Base-by-base conservation (phyloP, 2,329 filamentous ascomycete species). In the Alternaria postmessia region DNA sequence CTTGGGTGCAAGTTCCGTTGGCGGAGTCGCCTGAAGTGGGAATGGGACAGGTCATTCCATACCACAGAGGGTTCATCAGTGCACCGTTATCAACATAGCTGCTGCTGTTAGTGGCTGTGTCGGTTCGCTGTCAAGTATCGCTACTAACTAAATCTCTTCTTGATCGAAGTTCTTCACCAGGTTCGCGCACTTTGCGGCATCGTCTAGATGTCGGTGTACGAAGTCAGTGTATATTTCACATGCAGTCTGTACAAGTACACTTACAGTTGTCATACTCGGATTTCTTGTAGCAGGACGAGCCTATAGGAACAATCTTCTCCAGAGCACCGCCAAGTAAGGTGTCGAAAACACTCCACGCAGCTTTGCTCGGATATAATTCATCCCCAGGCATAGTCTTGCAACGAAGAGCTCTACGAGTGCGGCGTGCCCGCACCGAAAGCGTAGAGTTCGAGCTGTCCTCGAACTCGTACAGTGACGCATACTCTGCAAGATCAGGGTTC, bases 391-490 rank as follows among this genome's bases (percentile, higher is more conserved):
- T 69, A 0, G 70, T 72, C 57, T 75, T 75, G 66, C 73, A 75
- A 7, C 61, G 64, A 9, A 59, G 51, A 11, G 64, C 48, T 22
- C 55, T 57, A 9, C 61, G 63, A 32, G 58, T 47, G 11, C 64
- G 62, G 26, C 65, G 63, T 34, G 58, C 24, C 7, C 59, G 58
- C 7, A 41, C 57, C 9, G 49, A 57, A 30, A 56, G 7, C n/a
- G 49, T 64, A 3, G 65, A 58, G 7, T 68, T 61, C 4, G 54
- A 48, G 49, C 55, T 61, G 48, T 74, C 66, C 14, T 59, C 72
- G 34, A 75, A 86, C 74, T 48, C 83, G 81, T 57, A 71, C 1
- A 72, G 59, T 7, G 66, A 62, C 22, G 69, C 71, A 53, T 70
- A 69, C 24, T 71, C 53, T 1, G 67, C 59, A 16, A 69, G 56